A percentile compares a stretch with the other conserved stretches of the same genome.
These are phyloP conservation scores for Farysia itapuensis DNA, from an alignment of 1,284 basidiomycete species.

Conservation along the genomic window DNA sequence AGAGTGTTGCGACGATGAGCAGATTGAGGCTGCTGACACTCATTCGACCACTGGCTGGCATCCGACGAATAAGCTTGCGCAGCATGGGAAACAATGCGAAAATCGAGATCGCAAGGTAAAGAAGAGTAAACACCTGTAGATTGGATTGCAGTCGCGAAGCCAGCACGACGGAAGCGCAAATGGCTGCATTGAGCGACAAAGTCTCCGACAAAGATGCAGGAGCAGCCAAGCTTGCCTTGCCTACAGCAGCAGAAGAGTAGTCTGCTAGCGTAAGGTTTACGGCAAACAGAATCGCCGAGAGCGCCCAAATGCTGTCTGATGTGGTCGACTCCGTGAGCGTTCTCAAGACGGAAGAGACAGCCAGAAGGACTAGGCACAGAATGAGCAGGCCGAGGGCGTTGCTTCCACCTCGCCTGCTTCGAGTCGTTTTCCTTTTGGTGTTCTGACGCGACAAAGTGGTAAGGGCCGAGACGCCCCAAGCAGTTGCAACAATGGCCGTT, in stretches of 20 bases:
- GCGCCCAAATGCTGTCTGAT: constrained; percentile 93
- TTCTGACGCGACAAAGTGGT: too few species aligned
- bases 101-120: constrained; percentile 71
- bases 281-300: constrained; percentile 71
- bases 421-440: neutral
- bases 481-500: too few species aligned
- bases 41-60: too few species aligned
- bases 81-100: constrained; percentile 35
- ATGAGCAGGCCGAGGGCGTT: constrained; percentile 60
- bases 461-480: too few species aligned
- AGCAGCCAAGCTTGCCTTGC: neutral
- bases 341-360: constrained; percentile 84
- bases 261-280: constrained; percentile 71
- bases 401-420: neutral
- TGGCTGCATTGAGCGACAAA: constrained; percentile 89
- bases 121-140: constrained; percentile 83
- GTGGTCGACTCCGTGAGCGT: constrained; percentile 93
- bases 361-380: constrained; percentile 82
- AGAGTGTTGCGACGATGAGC: neutral
- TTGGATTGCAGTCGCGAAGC: constrained; percentile 84
- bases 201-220: constrained; percentile 62
- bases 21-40: neutral
- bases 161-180: constrained; percentile 89
- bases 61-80: too few species aligned
- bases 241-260: constrained; percentile 61